Base-by-base conservation (phyloP, 2,329 filamentous ascomycete species). In the Fusarium sp. region DNA sequence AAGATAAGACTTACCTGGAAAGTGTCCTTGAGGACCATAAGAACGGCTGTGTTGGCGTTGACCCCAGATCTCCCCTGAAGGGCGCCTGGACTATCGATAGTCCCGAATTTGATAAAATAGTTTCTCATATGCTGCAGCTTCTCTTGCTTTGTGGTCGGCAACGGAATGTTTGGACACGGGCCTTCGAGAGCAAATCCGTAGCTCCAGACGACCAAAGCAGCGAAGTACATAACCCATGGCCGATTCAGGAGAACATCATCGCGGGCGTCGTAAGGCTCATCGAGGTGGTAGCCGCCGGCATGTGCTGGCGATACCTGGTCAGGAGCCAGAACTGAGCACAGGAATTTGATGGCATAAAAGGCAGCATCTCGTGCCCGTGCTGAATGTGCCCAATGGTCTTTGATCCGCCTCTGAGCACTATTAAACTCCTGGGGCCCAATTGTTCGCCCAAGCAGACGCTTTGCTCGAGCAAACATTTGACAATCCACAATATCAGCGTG, bases 401-500 rank as follows among this genome's bases (percentile, higher is more conserved):
- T 93, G 90, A 97, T 96, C 66, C 94, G 89, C 56, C 92, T 87
- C 69, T 92, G 89, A 4, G 93, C 93, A 49, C 89, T 90, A 65
- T 85, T 89, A 56, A 96, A 90, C 78, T 98, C 96, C 64, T 92
- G 88, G 3, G 88, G 84, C 2, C 92, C 94, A 62, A 98, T 96
- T 1, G 90, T 89, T 45, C 95, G 89, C 21, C 96, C 95, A 6
- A 98, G 87, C 3, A 97, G 85, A 28, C 94, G 86, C 70, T 90
- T 92, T 2, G 95, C 93, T 10, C 94, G 90, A 7, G 95, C 96
- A 77, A 96, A 97, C 68, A 98, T 96, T 79, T 98, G 95, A 73
- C 94, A 95, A 77, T 98, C 95, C n/a, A 97, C 92, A 53, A 98
- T 93, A 75, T 98, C 95, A 23, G 97, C 94, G 75, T 98, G 94